A percentile compares a stretch with the other conserved stretches of the same genome.
Evolutionary conservation across 495 filamentous ascomycete genomes (phyloP).

Genomic region (Lepraria neglecta): DNA sequence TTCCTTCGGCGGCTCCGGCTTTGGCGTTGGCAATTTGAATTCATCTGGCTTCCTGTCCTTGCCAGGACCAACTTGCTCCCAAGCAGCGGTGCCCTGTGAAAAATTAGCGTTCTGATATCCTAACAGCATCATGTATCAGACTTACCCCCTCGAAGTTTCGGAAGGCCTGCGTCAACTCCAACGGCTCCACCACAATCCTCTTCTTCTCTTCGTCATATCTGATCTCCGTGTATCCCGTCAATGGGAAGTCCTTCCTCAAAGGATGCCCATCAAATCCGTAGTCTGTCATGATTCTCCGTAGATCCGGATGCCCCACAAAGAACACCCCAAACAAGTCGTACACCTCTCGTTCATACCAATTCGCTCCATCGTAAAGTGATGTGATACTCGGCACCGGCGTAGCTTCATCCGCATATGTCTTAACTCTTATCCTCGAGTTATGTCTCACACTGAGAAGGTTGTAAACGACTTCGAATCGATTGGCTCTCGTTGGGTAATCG

Average conservation of each 20-base stretch:
- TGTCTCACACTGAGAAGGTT: slow-evolving; percentile 92
- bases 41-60: slow-evolving; percentile 72
- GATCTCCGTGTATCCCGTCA: slow-evolving; percentile 98
- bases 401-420: slow-evolving; percentile 97
- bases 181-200: slow-evolving; percentile 92
- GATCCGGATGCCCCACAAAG: slow-evolving; percentile 90
- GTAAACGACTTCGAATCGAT: slow-evolving; percentile 98
- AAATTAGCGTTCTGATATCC: neutral
- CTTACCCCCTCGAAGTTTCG: slow-evolving; percentile 87
- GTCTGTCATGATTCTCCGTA: slow-evolving; percentile 98
- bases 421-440: slow-evolving; percentile 93
- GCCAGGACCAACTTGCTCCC: slow-evolving; percentile 81
- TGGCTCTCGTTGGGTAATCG: slow-evolving; percentile 88
- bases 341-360: slow-evolving; percentile 98
- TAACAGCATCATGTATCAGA: neutral
- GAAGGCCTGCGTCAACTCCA: slow-evolving; percentile 98
- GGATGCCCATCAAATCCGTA: slow-evolving; percentile 99
- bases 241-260: slow-evolving; percentile 92
- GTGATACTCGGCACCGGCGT: slow-evolving; percentile 88
- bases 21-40: slow-evolving; percentile 91
- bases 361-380: slow-evolving; percentile 82
- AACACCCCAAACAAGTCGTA: slow-evolving; percentile 98
- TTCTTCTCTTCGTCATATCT: slow-evolving; percentile 99
- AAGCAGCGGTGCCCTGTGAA: slow-evolving; percentile 8
- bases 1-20: slow-evolving; percentile 75